Conservation (phyloP, 805 yeast genomes). For the Kazachstania africana region DNA sequence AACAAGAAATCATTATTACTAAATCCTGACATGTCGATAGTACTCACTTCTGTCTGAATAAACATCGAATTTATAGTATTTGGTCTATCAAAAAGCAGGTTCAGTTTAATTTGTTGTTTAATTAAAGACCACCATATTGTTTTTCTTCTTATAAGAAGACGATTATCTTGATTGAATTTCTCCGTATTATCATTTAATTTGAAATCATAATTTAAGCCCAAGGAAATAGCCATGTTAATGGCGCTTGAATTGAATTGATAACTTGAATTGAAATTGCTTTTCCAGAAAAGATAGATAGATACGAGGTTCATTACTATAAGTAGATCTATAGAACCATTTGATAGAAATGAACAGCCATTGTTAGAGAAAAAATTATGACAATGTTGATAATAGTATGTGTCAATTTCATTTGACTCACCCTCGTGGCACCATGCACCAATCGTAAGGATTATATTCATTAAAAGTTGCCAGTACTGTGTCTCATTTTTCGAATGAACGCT, state of each 20-base stretch:
- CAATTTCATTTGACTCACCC: slow-evolving; percentile 40
- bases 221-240: slow-evolving; percentile 52
- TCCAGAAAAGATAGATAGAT: slow-evolving; percentile 50
- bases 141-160: no score
- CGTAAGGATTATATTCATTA: slow-evolving; percentile 47
- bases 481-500: slow-evolving; percentile 20
- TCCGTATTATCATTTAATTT: no score
- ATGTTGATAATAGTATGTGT: slow-evolving; percentile 43
- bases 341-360: slow-evolving; percentile 30
- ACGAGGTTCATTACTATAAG: slow-evolving; percentile 41
- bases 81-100: slow-evolving; percentile 27
- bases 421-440: slow-evolving; percentile 60
- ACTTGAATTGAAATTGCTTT: slow-evolving; percentile 56
- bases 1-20: no score
- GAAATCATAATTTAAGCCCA: slow-evolving; percentile 32
- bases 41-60: no score
- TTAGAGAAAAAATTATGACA: slow-evolving; percentile 35
- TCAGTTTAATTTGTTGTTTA: slow-evolving; percentile 51
- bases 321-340: slow-evolving; percentile 46
- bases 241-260: slow-evolving; percentile 60
- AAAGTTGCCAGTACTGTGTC: slow-evolving; percentile 35
- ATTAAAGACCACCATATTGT: slow-evolving; percentile 61
- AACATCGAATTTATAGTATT: no score
- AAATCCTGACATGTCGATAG: no score
- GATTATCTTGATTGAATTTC: no score